A percentile compares a stretch with the other conserved stretches of the same genome.
phyloP scores from a whole-genome alignment of 441 rosid genomes.

The Erodium trifolium region DNA sequence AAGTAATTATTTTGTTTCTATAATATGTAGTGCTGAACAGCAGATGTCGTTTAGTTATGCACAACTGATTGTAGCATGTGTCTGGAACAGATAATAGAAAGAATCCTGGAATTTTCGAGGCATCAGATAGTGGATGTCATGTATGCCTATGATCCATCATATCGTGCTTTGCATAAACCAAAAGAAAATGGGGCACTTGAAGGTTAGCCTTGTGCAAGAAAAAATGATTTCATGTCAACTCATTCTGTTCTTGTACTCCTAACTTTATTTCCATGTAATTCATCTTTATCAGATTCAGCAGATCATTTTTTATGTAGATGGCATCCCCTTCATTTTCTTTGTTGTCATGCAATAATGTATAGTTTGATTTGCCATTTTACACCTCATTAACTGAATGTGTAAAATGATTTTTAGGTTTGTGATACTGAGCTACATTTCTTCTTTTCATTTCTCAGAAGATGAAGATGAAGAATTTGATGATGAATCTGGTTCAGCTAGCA shows the following conservation, averaged over 20 bases:
- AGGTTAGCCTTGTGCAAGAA: constrained; percentile 42
- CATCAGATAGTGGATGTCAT: constrained; percentile 80
- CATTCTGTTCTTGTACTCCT: constrained; percentile 10
- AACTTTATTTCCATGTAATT: constrained; percentile 14
- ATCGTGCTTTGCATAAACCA: constrained; percentile 76
- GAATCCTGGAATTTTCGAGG: constrained; percentile 89
- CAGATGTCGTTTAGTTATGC: constrained; percentile 5
- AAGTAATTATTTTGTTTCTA: background rate
- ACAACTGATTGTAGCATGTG: constrained; percentile 18
- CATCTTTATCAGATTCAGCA: background rate
- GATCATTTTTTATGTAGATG: background rate
- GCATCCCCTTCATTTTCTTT: background rate
- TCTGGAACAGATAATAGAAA: constrained; percentile 69
- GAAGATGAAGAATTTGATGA: constrained; percentile 74
- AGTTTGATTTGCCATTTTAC: constrained; percentile 6
- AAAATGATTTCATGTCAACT: constrained; percentile 8
- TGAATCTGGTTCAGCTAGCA: constrained; percentile 68
- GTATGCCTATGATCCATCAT: constrained; percentile 89
- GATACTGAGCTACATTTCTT: constrained; percentile 11
- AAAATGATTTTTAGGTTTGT: background rate
- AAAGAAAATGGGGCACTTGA: constrained; percentile 61
- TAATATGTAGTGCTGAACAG: too few species aligned
- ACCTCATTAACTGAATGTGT: background rate
- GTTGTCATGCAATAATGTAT: background rate
- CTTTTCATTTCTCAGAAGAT: constrained; percentile 44